Evolutionary conservation across 2,329 filamentous ascomycete species (phyloP).

Genomic region (Alternaria sp.): DNA sequence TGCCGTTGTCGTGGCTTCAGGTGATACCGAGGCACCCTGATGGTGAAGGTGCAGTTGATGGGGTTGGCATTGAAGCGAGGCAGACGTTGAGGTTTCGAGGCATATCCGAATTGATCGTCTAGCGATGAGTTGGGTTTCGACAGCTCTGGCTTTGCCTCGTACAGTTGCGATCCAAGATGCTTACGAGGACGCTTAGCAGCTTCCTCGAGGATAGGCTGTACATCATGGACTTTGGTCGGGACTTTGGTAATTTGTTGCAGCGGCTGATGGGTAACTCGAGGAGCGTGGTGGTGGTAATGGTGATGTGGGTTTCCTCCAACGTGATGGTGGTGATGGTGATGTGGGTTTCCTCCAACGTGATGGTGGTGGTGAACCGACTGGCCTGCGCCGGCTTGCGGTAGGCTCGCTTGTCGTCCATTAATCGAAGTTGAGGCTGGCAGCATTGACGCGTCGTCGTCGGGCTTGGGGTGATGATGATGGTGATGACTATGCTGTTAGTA

Average conservation of each 20-base stretch:
- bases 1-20: constrained; percentile 74
- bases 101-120: constrained; percentile 66
- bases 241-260: constrained; percentile 60
- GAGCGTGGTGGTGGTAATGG: constrained; percentile 46
- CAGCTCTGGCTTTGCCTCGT: constrained; percentile 70
- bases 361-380: constrained; percentile 50
- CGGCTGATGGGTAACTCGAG: constrained; percentile 35
- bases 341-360: constrained; percentile 50
- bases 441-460: constrained; percentile 58
- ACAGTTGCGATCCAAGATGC: constrained; percentile 86
- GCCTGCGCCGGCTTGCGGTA: constrained; percentile 41
- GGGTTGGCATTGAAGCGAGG: constrained; percentile 80
- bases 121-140: constrained; percentile 53
- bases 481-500: constrained; percentile 57
- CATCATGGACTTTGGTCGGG: constrained; percentile 68
- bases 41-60: constrained; percentile 83
- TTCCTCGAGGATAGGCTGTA: constrained; percentile 69
- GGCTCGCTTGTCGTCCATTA: constrained; percentile 39
- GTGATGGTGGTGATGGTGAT: constrained; percentile 51
- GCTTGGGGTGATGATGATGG: constrained; percentile 65
- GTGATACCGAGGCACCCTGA: constrained; percentile 84
- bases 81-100: constrained; percentile 72
- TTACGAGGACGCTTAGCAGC: constrained; percentile 74
- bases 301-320: constrained; percentile 50
- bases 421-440: constrained; percentile 30